A percentile compares a stretch with the other conserved stretches of the same genome.
Conservation (phyloP, 345 rosid genomes). For the Aurinia saxatilis region DNA sequence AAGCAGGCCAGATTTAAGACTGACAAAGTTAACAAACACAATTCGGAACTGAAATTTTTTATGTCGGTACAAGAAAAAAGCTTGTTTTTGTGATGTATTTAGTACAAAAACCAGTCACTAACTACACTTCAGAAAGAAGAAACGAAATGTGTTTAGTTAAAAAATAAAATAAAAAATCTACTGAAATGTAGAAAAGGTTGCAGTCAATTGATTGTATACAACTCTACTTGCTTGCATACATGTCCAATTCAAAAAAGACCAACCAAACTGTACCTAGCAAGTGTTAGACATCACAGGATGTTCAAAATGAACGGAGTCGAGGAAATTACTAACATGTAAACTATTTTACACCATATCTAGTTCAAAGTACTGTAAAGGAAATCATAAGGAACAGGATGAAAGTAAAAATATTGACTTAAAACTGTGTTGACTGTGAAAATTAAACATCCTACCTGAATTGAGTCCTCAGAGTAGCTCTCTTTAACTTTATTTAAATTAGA, state of each 20-base stretch:
- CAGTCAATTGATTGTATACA: too few species aligned
- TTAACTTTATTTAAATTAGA: slow-evolving; percentile 93
- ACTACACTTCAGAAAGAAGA: slow-evolving; percentile 2
- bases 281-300: not conserved
- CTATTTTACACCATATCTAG: not conserved
- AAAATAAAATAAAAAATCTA: not conserved
- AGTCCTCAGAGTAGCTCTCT: slow-evolving; percentile 91
- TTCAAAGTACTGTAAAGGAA: slow-evolving; percentile 2
- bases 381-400: not conserved
- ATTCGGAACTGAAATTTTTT: not conserved
- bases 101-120: not conserved
- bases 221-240: too few species aligned
- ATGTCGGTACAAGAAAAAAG: not conserved
- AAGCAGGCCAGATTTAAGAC: not conserved
- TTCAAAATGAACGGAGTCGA: not conserved
- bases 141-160: not conserved
- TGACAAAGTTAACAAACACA: not conserved
- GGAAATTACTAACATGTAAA: not conserved
- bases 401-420: not conserved
- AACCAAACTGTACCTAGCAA: slow-evolving; percentile 14
- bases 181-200: not conserved
- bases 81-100: not conserved
- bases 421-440: not conserved
- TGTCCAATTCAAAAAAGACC: slow-evolving; percentile 2
- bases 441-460: slow-evolving; percentile 65